Evolutionary conservation across 1,284 basidiomycete genomes (phyloP).

Genomic region (Fomes fomentarius): DNA sequence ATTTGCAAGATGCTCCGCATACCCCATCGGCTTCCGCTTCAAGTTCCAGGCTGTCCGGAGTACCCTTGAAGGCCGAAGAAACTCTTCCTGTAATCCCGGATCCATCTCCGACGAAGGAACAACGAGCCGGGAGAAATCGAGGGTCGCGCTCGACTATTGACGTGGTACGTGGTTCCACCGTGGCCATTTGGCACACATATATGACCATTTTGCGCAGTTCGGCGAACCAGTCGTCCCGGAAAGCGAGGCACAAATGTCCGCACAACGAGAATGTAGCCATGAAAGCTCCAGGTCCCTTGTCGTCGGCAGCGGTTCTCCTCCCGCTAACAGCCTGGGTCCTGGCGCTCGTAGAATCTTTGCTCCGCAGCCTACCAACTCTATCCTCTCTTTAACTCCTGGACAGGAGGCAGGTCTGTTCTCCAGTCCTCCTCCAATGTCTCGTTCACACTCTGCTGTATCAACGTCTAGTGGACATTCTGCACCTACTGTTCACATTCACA

Average conservation of each 20-base stretch:
- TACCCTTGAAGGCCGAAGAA: conserved; percentile 16
- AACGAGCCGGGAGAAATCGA: conserved; percentile 1
- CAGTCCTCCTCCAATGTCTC: not conserved
- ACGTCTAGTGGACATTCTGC: not conserved
- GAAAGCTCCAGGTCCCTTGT: not conserved
- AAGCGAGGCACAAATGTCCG: not conserved
- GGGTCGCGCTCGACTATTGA: conserved; percentile 19
- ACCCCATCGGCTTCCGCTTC: not conserved
- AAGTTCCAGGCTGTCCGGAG: not conserved
- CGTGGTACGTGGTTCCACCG: conserved; percentile 10
- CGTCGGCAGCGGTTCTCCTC: not conserved
- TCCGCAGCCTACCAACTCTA: not conserved
- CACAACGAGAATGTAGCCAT: not conserved
- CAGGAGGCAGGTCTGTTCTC: not conserved
- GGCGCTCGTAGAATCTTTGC: not conserved
- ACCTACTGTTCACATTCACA: not conserved
- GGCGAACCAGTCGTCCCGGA: conserved; percentile 11
- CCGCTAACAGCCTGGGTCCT: not conserved
- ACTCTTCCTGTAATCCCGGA: not conserved
- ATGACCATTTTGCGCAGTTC: conserved; percentile 2
- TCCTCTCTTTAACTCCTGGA: not conserved
- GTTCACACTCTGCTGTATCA: not conserved
- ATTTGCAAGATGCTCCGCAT: conserved; percentile 9
- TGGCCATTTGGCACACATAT: not conserved
- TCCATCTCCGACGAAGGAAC: not conserved